Percentiles rank a stretch among this genome's conserved stretches.
phyloP scores from a whole-genome alignment of 2,329 filamentous ascomycete genomes.

The Chaetomium olivaceum region DNA sequence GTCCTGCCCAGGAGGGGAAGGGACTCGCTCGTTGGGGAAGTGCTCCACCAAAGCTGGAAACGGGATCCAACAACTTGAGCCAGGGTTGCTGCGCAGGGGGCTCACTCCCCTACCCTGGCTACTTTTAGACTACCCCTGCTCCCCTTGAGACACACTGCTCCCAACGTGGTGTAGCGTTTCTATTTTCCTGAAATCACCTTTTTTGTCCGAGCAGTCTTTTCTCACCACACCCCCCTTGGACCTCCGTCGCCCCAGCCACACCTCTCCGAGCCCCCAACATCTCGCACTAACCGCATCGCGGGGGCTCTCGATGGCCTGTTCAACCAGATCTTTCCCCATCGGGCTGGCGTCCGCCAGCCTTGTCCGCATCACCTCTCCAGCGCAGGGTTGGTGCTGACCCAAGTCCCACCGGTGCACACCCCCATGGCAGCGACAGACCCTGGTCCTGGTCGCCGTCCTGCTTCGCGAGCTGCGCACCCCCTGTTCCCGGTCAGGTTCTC shows the following conservation, averaged over 20 bases:
- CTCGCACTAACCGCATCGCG: constrained; percentile 24
- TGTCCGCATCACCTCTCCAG: constrained; percentile 19
- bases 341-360: constrained; percentile 29
- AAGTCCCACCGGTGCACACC: constrained; percentile 7
- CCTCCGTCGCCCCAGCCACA: constrained; percentile 19
- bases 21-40: constrained; percentile 10
- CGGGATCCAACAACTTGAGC: constrained; percentile 27
- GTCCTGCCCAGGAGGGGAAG: constrained; percentile 12
- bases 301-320: constrained; percentile 17
- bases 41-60: constrained; percentile 26
- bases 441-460: constrained; percentile 19
- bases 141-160: constrained; percentile 26
- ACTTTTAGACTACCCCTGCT: constrained; percentile 31
- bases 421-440: constrained; percentile 8
- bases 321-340: constrained; percentile 30
- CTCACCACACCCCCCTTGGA: constrained; percentile 22
- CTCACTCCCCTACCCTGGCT: constrained; percentile 25
- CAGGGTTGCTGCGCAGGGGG: constrained; percentile 13
- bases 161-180: constrained; percentile 30
- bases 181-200: constrained; percentile 31
- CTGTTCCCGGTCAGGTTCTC: constrained; percentile 26
- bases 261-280: constrained; percentile 20
- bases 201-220: constrained; percentile 23
- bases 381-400: constrained; percentile 24
- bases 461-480: constrained; percentile 25